Percentiles rank a stretch among this genome's conserved stretches.
These are phyloP conservation scores for Wallacemonas sp. DNA, from an alignment of 208 protist genomes.

Conservation along the genomic window DNA sequence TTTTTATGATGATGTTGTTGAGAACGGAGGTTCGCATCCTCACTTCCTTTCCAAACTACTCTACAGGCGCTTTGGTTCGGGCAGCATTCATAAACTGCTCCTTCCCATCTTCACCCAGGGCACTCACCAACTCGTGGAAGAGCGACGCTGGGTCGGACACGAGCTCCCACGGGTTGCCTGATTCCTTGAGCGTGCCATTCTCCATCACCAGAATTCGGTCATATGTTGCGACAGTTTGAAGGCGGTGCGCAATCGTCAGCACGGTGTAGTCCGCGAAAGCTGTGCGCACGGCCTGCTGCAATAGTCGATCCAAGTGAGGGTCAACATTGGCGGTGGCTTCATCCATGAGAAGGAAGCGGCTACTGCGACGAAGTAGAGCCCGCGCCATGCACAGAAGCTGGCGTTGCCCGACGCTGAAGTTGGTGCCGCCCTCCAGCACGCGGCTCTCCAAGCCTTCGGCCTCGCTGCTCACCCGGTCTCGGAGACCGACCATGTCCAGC, in stretches of 20 bases:
- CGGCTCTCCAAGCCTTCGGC: slow-evolving; percentile 18
- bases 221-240: slow-evolving; percentile 58
- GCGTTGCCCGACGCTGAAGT: slow-evolving; percentile 78
- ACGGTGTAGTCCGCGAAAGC: slow-evolving; percentile 73
- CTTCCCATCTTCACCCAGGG: slow-evolving; percentile 19
- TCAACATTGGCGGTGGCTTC: slow-evolving; percentile 85
- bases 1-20: too few species aligned
- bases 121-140: slow-evolving; percentile 20
- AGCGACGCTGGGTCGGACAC: slow-evolving; percentile 19
- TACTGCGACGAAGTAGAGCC: slow-evolving; percentile 55
- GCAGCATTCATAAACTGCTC: slow-evolving; percentile 19
- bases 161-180: slow-evolving; percentile 33
- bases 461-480: slow-evolving; percentile 19
- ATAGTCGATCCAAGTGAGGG: slow-evolving; percentile 50
- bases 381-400: slow-evolving; percentile 78
- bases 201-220: slow-evolving; percentile 54
- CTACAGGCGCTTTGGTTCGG: too few species aligned
- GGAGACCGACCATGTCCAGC: slow-evolving; percentile 35
- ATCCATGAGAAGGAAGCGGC: slow-evolving; percentile 80
- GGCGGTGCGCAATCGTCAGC: slow-evolving; percentile 79
- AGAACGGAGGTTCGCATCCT: too few species aligned
- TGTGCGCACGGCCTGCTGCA: slow-evolving; percentile 56
- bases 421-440: slow-evolving; percentile 49
- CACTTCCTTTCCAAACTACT: too few species aligned
- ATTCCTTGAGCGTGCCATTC: slow-evolving; percentile 30